Percentiles rank a stretch among this genome's conserved stretches.
Conservation (phyloP, 2,329 filamentous ascomycete genomes). For the Orbilia oligospora region DNA sequence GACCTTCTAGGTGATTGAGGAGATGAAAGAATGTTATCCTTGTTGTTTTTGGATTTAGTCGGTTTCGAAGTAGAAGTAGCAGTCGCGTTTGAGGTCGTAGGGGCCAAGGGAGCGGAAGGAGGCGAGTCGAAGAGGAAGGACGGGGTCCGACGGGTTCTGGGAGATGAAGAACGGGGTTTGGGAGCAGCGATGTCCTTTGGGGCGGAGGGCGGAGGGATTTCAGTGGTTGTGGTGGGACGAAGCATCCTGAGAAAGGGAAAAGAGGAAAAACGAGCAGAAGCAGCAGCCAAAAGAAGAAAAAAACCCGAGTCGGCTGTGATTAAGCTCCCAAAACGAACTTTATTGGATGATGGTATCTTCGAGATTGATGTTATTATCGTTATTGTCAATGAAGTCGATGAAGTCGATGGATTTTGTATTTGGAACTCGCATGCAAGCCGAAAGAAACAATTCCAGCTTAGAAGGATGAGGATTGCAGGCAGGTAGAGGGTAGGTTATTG, state of each 20-base stretch:
- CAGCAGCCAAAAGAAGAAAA: conserved; percentile 8
- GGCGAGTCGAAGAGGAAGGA: conserved; percentile 61
- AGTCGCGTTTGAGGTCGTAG: conserved; percentile 58
- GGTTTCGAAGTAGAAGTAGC: conserved; percentile 55
- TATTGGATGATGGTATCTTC: not conserved
- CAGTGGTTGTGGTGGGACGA: conserved; percentile 49
- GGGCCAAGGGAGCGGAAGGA: conserved; percentile 53
- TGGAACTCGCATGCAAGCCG: too few species aligned
- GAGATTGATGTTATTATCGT: not conserved
- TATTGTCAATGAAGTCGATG: not conserved
- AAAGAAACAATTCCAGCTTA: too few species aligned
- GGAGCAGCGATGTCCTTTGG: conserved; percentile 40
- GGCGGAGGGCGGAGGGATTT: conserved; percentile 45
- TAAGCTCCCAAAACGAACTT: not conserved
- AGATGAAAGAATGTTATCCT: conserved; percentile 40
- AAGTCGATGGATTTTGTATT: too few species aligned
- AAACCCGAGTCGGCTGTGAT: not conserved
- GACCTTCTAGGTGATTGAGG: conserved; percentile 42
- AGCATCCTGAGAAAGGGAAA: conserved; percentile 36
- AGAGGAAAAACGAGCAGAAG: not conserved
- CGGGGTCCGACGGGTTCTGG: conserved; percentile 42
- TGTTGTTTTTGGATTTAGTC: conserved; percentile 45
- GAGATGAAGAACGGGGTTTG: conserved; percentile 24
- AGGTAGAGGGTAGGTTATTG: too few species aligned
- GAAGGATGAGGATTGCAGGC: too few species aligned